Evolutionary conservation across 148 eudicot genomes (phyloP).

Genomic region (Cornus controversa): DNA sequence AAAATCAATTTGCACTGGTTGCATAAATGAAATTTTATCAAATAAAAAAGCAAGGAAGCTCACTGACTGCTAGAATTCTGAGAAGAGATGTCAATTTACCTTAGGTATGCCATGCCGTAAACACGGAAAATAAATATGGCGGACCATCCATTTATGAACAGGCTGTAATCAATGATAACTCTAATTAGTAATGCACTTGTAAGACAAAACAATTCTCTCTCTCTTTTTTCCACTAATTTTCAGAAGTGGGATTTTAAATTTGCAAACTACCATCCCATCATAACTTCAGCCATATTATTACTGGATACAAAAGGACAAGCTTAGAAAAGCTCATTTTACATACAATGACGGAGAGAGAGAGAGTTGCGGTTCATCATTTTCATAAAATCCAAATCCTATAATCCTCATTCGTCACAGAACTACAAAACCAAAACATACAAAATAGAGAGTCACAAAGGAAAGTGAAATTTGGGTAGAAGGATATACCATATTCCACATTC

Average conservation of each 20-base stretch:
- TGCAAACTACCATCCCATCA: too few species aligned
- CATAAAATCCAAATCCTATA: not conserved
- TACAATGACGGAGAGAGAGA: not conserved
- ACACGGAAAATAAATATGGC: constrained; percentile 91
- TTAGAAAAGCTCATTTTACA: not conserved
- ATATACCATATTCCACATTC: constrained; percentile 99
- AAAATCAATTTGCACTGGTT: not conserved
- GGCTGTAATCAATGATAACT: constrained; percentile 49
- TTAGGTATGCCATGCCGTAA: constrained; percentile 81
- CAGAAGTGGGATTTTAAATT: not conserved
- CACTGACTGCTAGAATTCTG: constrained; percentile 1
- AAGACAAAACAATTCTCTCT: not conserved
- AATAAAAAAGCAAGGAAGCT: not conserved
- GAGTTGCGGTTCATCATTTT: too few species aligned
- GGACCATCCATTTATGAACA: constrained; percentile 97
- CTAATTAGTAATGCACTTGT: constrained; percentile 17
- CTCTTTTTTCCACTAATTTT: not conserved
- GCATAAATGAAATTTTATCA: not conserved
- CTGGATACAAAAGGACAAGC: not conserved
- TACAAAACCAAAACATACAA: constrained; percentile 1
- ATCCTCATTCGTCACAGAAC: not conserved
- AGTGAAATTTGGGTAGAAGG: constrained; percentile 2
- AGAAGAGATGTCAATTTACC: constrained; percentile 40
- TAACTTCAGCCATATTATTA: not conserved
- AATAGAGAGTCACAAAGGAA: constrained; percentile 2